Evolutionary conservation across 2,329 filamentous ascomycete genomes (phyloP), one percentile per base, ranked within the genome.

Genomic region (Gaeumannomyces tritici): DNA sequence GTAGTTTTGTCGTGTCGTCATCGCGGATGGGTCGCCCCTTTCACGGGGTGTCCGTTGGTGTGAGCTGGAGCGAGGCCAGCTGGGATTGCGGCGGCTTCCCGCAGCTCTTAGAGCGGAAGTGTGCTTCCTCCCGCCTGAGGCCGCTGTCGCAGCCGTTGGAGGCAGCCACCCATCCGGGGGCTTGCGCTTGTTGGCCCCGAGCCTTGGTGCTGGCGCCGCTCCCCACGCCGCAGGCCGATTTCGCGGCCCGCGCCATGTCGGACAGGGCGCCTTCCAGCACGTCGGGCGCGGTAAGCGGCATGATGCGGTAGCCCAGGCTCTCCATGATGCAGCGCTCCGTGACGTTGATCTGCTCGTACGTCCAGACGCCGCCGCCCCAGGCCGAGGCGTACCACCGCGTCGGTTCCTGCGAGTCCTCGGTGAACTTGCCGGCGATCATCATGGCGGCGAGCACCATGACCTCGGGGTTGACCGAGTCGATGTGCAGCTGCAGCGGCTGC

Each of bases 301-400:
- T 73, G 69, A 89, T 82, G 62, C 84, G 79, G 72, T 87, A 89
- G 65, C 80, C 78, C 58, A 89, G 76, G 70, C 80, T 84, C 74
- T 87, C 83, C 78, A 88, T 83, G 67, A 89, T 81, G 72, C 80
- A 83, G 58, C 83, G 77, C 72, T 89, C 85, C 1, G 86, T 88
- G 60, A 79, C 79, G 67, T 87, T 87, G 67, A 89, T 78, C 75
- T 89, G 85, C 62, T 81, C 77, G 68, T 77, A 79, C 2, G 83
- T 81, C 85, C 86, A 89, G 59, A 80, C 68, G 59, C 76, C 75
- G 29, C 73, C 75, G 27, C 81, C 85, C 83, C 85, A 88, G 31
- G 71, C 72, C 21, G 75, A 68, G 64, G 77, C 76, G 73, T 85
- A 87, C 69, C 80, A 80, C 59, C 75, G 74, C 1, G 83, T 83